A percentile compares a stretch with the other conserved stretches of the same genome.
Evolutionary conservation across 2,329 filamentous ascomycete species (phyloP).

Genomic region (Microdochium paspali): DNA sequence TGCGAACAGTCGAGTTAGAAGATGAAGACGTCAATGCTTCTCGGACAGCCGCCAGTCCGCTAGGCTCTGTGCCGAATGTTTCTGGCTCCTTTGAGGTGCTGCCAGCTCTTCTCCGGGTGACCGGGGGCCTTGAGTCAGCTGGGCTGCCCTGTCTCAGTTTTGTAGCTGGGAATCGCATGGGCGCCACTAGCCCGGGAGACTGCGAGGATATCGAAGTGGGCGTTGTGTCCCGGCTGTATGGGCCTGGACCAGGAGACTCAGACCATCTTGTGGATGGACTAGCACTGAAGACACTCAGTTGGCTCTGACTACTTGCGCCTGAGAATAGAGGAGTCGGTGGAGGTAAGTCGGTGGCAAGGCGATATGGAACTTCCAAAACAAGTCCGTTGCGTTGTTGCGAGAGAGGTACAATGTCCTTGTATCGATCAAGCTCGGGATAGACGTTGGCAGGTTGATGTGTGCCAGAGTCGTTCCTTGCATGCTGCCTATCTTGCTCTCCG

Average conservation of each 20-base stretch:
- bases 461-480: constrained; percentile 30
- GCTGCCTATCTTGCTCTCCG: constrained; percentile 29
- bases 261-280: constrained; percentile 71
- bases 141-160: constrained; percentile 46
- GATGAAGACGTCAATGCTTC: constrained; percentile 67
- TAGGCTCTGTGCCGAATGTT: constrained; percentile 34
- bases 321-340: constrained; percentile 59
- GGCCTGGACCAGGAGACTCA: constrained; percentile 57
- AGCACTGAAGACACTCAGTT: constrained; percentile 50
- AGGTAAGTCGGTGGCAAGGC: constrained; percentile 54
- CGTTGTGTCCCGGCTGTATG: constrained; percentile 69
- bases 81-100: constrained; percentile 44
- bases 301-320: constrained; percentile 40
- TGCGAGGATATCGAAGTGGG: constrained; percentile 71
- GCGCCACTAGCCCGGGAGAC: constrained; percentile 53
- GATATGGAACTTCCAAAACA: constrained; percentile 39
- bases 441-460: constrained; percentile 34
- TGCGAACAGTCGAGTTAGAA: constrained; percentile 58
- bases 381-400: constrained; percentile 19
- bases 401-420: constrained; percentile 36
- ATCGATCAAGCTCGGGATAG: constrained; percentile 54
- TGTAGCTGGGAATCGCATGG: constrained; percentile 32
- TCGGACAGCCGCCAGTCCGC: constrained; percentile 54
- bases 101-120: constrained; percentile 47
- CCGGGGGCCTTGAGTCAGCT: constrained; percentile 45